Percentiles rank a stretch among this genome's conserved stretches.
Conservation (phyloP, 148 eudicot genomes). For the Polygonum maritimum region DNA sequence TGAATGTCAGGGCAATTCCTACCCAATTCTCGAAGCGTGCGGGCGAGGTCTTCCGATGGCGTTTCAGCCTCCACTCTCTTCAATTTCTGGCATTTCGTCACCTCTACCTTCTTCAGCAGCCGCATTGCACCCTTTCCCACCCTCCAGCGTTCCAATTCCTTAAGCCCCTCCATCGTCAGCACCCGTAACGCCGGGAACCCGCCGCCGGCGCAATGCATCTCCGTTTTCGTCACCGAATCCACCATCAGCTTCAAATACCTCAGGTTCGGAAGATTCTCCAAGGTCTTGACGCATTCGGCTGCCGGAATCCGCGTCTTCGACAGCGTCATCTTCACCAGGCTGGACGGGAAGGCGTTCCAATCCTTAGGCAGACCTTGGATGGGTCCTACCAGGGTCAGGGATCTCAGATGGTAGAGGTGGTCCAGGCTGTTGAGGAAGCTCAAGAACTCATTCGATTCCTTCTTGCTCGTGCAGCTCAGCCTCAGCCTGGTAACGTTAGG, state of each 20-base stretch:
- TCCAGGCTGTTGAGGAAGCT: slow-evolving; percentile 22
- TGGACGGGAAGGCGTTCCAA: slow-evolving; percentile 25
- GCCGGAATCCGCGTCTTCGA: slow-evolving; percentile 6
- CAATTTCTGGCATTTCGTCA: background rate
- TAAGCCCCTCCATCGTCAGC: slow-evolving; percentile 11
- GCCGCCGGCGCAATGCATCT: slow-evolving; percentile 13
- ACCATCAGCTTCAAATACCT: slow-evolving; percentile 17
- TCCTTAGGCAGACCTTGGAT: slow-evolving; percentile 13
- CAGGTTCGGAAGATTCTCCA: slow-evolving; percentile 25
- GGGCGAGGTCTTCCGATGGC: background rate
- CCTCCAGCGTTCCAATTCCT: background rate
- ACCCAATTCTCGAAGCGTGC: background rate
- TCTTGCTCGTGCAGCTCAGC: slow-evolving; percentile 5
- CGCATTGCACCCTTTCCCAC: slow-evolving; percentile 16
- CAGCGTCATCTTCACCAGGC: slow-evolving; percentile 22
- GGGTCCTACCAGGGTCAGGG: slow-evolving; percentile 18
- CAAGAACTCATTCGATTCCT: background rate
- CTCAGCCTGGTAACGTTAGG: slow-evolving; percentile 21
- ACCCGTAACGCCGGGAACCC: slow-evolving; percentile 19
- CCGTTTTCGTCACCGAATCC: slow-evolving; percentile 8
- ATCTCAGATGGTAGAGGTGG: slow-evolving; percentile 26
- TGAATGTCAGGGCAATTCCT: background rate
- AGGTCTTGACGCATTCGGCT: slow-evolving; percentile 10
- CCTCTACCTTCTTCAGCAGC: slow-evolving; percentile 9
- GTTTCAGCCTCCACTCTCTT: background rate